Conservation (phyloP, 2,329 filamentous ascomycete species). For the Blumeria hordei region DNA sequence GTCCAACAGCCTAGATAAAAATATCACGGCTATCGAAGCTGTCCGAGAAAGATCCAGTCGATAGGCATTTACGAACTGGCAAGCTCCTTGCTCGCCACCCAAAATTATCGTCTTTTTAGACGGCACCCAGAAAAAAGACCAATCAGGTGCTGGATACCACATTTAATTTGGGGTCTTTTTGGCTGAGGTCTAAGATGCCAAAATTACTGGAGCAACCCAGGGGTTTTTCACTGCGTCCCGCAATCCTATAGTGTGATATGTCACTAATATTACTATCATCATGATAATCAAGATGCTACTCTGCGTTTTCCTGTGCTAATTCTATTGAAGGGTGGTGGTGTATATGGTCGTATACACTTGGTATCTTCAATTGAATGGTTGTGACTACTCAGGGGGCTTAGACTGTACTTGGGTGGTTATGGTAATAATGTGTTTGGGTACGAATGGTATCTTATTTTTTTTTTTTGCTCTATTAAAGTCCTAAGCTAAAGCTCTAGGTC, state of each 20-base stretch:
- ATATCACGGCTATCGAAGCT: neutral
- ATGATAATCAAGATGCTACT: neutral
- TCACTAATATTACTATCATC: no score
- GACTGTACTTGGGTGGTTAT: no score
- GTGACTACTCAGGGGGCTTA: no score
- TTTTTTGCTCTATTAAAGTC: no score
- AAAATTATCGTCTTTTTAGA: neutral
- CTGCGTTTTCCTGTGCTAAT: neutral
- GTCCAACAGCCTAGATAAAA: neutral
- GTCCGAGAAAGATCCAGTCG: neutral
- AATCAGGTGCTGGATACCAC: neutral
- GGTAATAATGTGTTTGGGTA: no score
- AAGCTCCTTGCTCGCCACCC: neutral
- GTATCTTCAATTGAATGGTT: no score
- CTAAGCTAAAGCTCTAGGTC: no score
- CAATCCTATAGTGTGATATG: neutral
- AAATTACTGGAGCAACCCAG: neutral
- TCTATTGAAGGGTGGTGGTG: no score
- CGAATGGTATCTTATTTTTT: no score
- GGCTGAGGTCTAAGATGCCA: neutral
- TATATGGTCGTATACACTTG: no score
- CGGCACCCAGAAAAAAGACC: neutral
- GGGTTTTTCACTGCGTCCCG: neutral
- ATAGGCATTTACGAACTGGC: neutral
- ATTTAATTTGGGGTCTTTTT: neutral